Percentiles rank a stretch among this genome's conserved stretches.
These are phyloP conservation scores for Ceratocystis cacaofunesta DNA, from an alignment of 2,329 filamentous ascomycete species.

Conservation along the genomic window DNA sequence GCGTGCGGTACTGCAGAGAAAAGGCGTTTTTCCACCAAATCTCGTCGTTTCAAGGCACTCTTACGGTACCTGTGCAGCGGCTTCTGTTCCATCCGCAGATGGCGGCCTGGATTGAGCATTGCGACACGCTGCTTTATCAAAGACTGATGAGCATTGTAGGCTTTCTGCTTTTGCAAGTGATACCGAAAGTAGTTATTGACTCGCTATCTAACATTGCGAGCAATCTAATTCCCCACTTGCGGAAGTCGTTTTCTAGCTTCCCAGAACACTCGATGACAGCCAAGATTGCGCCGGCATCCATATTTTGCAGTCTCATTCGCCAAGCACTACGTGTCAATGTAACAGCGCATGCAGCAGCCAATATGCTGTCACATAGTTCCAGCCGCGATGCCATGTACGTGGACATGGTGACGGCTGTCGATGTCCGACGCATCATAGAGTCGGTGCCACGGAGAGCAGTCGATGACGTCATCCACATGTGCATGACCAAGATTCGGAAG, in stretches of 20 bases:
- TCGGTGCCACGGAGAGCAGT: conserved; percentile 47
- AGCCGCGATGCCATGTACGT: conserved; percentile 92
- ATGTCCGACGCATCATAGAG: conserved; percentile 47
- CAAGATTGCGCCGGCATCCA: conserved; percentile 72
- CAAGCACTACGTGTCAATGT: conserved; percentile 83
- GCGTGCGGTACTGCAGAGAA: conserved; percentile 89
- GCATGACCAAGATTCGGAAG: conserved; percentile 52
- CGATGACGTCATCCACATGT: conserved; percentile 49
- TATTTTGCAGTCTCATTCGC: conserved; percentile 76
- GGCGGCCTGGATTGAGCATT: conserved; percentile 87
- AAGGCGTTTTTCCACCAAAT: conserved; percentile 94
- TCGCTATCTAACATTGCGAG: conserved; percentile 78
- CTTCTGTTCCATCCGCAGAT: conserved; percentile 68
- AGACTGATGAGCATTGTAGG: conserved; percentile 90
- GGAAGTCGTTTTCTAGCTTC: conserved; percentile 69
- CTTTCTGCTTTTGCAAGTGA: conserved; percentile 76
- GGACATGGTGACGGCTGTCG: conserved; percentile 64
- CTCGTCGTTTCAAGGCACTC: conserved; percentile 85
- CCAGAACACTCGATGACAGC: conserved; percentile 74
- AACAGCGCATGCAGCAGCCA: conserved; percentile 83
- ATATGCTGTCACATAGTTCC: conserved; percentile 75
- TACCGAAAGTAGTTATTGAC: conserved; percentile 74
- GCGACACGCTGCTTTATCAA: conserved; percentile 90
- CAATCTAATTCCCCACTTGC: conserved; percentile 65
- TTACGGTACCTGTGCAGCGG: conserved; percentile 94